These are phyloP conservation scores for Brassica hybrid DNA, from an alignment of 441 rosid genomes.

Conservation along the genomic window DNA sequence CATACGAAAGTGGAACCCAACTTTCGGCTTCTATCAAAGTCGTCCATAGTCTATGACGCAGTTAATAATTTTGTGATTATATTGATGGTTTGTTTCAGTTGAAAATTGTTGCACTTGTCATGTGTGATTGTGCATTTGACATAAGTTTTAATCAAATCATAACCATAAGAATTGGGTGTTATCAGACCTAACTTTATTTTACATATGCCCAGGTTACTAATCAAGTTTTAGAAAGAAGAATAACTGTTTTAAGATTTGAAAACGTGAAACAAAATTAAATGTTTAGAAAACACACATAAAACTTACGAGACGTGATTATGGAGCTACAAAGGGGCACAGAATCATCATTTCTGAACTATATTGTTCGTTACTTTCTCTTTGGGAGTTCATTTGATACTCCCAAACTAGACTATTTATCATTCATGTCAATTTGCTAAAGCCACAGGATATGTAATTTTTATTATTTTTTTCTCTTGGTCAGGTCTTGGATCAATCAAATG, in stretches of 20 bases:
- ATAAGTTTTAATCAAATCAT: conserved; percentile 1
- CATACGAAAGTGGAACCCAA: conserved; percentile 34
- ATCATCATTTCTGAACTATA: background rate
- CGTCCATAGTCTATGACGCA: conserved; percentile 13
- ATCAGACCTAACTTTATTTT: background rate
- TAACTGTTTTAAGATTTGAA: no score
- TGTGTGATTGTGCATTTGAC: background rate
- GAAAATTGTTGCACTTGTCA: conserved; percentile 16
- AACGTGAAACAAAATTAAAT: conserved; percentile 1
- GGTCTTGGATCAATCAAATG: conserved; percentile 26
- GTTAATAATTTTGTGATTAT: conserved; percentile 15
- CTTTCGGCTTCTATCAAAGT: conserved; percentile 35
- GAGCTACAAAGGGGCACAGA: background rate
- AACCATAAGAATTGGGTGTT: background rate
- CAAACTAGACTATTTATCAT: background rate
- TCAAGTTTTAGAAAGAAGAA: background rate
- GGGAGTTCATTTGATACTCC: background rate
- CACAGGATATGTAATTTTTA: conserved; percentile 1
- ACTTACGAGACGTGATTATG: background rate
- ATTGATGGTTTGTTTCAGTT: conserved; percentile 13
- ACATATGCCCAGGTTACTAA: background rate
- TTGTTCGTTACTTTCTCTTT: background rate
- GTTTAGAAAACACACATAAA: background rate
- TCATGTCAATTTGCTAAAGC: conserved; percentile 24
- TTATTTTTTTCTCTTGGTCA: background rate